Evolutionary conservation across 2,329 filamentous ascomycete genomes (phyloP).

Genomic region (Zymoseptoria tritici): DNA sequence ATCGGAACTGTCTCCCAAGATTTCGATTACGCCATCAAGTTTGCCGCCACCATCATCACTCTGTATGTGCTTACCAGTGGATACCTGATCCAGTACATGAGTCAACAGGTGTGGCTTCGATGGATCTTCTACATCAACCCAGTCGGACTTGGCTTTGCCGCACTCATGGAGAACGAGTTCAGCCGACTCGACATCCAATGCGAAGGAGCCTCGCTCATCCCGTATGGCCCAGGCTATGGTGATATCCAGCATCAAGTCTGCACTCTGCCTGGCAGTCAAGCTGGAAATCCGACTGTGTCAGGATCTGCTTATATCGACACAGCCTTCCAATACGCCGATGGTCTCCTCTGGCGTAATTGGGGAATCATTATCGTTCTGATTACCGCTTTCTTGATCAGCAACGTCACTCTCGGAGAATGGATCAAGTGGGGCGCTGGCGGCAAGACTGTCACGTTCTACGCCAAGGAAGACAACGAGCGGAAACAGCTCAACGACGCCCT

Average conservation of each 20-base stretch:
- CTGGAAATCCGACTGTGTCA: conserved; percentile 56
- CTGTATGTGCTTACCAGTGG: conserved; percentile 75
- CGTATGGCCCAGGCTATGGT: conserved; percentile 60
- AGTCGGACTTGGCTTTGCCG: conserved; percentile 65
- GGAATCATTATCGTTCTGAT: conserved; percentile 74
- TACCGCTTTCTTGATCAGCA: conserved; percentile 64
- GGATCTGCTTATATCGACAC: conserved; percentile 63
- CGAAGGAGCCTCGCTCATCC: conserved; percentile 59
- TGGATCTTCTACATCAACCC: conserved; percentile 75
- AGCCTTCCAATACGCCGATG: conserved; percentile 58
- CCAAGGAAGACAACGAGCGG: conserved; percentile 60
- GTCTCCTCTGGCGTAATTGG: conserved; percentile 74
- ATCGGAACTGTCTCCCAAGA: conserved; percentile 68
- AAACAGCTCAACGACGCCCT: conserved; percentile 59
- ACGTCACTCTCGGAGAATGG: conserved; percentile 71
- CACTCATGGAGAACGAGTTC: conserved; percentile 86
- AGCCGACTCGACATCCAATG: conserved; percentile 61
- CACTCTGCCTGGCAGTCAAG: conserved; percentile 63
- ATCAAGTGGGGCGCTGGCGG: conserved; percentile 73
- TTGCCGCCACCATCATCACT: conserved; percentile 70
- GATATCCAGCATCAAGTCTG: conserved; percentile 72
- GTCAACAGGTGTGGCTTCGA: conserved; percentile 65
- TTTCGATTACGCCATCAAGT: conserved; percentile 77
- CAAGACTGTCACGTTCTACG: conserved; percentile 71
- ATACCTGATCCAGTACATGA: conserved; percentile 74